phyloP scores from a whole-genome alignment of 2,329 filamentous ascomycete genomes.

The Aspergillus tubingensis region DNA sequence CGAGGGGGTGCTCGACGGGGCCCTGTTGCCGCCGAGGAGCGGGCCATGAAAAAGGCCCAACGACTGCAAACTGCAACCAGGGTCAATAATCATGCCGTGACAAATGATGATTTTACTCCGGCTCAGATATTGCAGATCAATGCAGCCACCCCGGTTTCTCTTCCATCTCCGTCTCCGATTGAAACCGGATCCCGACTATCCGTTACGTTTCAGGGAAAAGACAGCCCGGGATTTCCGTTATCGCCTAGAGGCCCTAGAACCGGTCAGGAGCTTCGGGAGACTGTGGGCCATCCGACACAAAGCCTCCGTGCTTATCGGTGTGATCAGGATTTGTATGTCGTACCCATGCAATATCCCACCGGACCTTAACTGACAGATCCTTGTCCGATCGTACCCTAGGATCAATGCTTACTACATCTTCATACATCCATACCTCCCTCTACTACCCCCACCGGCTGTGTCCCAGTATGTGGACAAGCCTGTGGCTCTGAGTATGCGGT shows the following conservation, averaged over 20 bases:
- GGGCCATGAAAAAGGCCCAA: conserved; percentile 1
- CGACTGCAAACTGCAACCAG: not conserved
- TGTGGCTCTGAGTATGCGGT: not conserved
- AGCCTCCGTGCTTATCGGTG: conserved; percentile 4
- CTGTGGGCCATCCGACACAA: not conserved
- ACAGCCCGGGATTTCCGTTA: not conserved
- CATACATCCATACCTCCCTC: conserved; percentile 28
- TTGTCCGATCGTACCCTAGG: conserved; percentile 11
- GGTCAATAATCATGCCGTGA: not conserved
- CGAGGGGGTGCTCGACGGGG: conserved; percentile 13
- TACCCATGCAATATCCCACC: not conserved
- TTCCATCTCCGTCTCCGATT: not conserved
- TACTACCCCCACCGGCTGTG: conserved; percentile 19
- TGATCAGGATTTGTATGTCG: conserved; percentile 11
- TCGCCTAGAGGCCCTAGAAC: not conserved
- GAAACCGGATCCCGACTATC: not conserved
- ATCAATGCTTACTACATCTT: conserved; percentile 31
- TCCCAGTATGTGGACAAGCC: conserved; percentile 15
- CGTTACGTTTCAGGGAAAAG: not conserved
- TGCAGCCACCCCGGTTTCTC: not conserved
- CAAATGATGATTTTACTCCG: not conserved
- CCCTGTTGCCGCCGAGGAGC: not conserved
- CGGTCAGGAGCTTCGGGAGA: not conserved
- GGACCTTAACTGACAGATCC: not conserved
- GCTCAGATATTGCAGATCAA: not conserved